Base-by-base conservation (phyloP, 805 yeast species). In the Teunomyces tritomae region DNA sequence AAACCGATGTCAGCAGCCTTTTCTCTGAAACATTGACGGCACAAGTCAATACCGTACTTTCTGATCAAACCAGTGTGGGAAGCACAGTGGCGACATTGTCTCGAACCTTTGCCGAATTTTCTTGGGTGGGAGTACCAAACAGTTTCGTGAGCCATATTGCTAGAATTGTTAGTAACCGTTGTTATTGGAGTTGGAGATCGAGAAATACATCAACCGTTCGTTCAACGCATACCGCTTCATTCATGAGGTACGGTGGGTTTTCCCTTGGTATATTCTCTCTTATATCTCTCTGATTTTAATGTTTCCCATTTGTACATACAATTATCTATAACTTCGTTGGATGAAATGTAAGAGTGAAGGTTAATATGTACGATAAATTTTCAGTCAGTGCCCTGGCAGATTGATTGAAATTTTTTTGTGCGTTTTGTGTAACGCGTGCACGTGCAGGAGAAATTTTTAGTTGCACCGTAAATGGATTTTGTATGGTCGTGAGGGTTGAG, bases 41-140 rank as follows among this genome's bases (percentile, higher is more conserved):
- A 92, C 85, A 94, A 84, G 91, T 90, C 86, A 74, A 94, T 82
- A 73, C 96, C 99, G 94, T 94, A 94, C 84, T 94, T 94, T 89
- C 99, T 92, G 85, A 94, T 89, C 78, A 94, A 88, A 85, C 98
- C 98, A 68, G 89, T 78, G 91, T 92, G 97, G 79, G 98, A 89
- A 70, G 96, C 83, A 77, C 96, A 89, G 84, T 92, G 91, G 79
- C 98, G 94, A 85, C 98, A 94, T 83, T 89, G 94, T 84, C 99
- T 96, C 71, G 98, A 88, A 82, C 99, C 99, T 89, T 94, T 94
- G 80, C 99, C 99, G 90, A 83, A 92, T 81, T 87, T 91, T 89
- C 98, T 89, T 85, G 99, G 99, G 96, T 94, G 99, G 77, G 98
- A 91, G 86, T 79, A 94, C 99, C 99, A 94, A 85, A 92, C 96